Conservation (phyloP, 2,329 filamentous ascomycete species). For the Monosporascus sp. region DNA sequence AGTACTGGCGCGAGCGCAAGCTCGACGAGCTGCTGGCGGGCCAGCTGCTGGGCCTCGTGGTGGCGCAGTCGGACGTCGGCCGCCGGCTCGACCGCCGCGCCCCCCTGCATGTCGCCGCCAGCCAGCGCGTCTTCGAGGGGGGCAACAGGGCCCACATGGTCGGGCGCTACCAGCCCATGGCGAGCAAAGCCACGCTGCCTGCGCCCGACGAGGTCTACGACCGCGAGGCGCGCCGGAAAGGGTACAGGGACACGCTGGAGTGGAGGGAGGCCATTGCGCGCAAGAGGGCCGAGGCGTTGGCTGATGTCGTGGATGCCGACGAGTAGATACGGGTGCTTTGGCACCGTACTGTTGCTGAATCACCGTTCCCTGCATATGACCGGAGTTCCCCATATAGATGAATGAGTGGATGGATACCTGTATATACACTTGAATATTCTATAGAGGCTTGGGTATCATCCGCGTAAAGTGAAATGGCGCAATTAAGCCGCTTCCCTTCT, state of each 20-base stretch:
- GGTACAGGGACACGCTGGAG: slow-evolving; percentile 48
- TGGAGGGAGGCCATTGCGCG: slow-evolving; percentile 23
- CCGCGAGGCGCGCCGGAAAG: slow-evolving; percentile 56
- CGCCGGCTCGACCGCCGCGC: slow-evolving; percentile 11
- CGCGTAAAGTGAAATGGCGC: background rate
- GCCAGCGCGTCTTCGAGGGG: slow-evolving; percentile 47
- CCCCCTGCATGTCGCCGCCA: slow-evolving; percentile 10
- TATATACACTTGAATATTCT: background rate
- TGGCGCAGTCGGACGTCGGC: slow-evolving; percentile 29
- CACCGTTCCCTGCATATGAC: background rate
- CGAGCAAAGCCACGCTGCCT: slow-evolving; percentile 44
- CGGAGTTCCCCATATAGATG: no score
- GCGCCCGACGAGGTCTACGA: slow-evolving; percentile 54
- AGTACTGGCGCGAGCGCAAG: slow-evolving; percentile 75
- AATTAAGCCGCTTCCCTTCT: background rate
- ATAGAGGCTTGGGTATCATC: background rate
- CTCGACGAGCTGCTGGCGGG: slow-evolving; percentile 84
- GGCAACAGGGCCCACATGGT: slow-evolving; percentile 44
- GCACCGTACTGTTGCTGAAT: background rate
- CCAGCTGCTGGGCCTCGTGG: slow-evolving; percentile 62
- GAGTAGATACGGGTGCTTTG: no score
- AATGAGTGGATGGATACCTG: background rate
- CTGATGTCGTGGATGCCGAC: slow-evolving; percentile 23
- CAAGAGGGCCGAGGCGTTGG: slow-evolving; percentile 14
- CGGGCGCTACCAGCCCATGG: slow-evolving; percentile 51